Evolutionary conservation across 345 rosid species (phyloP).

Genomic region (Eucalyptus regnans): DNA sequence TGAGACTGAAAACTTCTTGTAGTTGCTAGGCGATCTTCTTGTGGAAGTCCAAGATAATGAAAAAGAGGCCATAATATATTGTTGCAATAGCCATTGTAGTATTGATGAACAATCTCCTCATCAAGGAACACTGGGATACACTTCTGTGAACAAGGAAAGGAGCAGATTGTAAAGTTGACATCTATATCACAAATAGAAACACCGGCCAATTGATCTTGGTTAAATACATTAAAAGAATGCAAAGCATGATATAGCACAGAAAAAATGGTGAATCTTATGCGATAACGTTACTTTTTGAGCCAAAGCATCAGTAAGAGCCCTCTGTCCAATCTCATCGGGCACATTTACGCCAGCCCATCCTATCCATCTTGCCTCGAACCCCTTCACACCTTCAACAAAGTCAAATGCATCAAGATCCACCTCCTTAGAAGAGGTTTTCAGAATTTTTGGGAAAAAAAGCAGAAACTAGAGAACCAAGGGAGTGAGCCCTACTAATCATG

Average conservation of each 20-base stretch:
- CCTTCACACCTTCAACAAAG: constrained; percentile 78
- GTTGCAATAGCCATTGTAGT: constrained; percentile 98
- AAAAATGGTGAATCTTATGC: neutral
- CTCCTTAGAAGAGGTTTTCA: neutral
- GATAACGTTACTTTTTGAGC: constrained; percentile 64
- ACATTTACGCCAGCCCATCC: constrained; percentile 99
- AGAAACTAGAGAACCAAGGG: neutral
- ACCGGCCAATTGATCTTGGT: neutral
- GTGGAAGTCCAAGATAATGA: constrained; percentile 97
- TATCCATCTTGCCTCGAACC: constrained; percentile 97
- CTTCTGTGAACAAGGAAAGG: constrained; percentile 37
- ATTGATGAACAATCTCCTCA: constrained; percentile 98
- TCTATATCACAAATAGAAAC: neutral
- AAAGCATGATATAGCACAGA: neutral
- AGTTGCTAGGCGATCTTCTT: constrained; percentile 98
- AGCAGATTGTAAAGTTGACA: neutral
- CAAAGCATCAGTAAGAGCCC: constrained; percentile 86
- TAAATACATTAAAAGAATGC: neutral
- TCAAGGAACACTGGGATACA: constrained; percentile 99
- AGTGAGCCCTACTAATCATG: neutral
- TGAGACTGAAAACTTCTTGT: constrained; percentile 98
- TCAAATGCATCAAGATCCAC: constrained; percentile 13
- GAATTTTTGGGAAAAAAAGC: neutral
- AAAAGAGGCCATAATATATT: constrained; percentile 98
- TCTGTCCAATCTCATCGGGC: constrained; percentile 92